Conservation (phyloP, 306 rosid species). For the Trifolium dubium region DNA sequence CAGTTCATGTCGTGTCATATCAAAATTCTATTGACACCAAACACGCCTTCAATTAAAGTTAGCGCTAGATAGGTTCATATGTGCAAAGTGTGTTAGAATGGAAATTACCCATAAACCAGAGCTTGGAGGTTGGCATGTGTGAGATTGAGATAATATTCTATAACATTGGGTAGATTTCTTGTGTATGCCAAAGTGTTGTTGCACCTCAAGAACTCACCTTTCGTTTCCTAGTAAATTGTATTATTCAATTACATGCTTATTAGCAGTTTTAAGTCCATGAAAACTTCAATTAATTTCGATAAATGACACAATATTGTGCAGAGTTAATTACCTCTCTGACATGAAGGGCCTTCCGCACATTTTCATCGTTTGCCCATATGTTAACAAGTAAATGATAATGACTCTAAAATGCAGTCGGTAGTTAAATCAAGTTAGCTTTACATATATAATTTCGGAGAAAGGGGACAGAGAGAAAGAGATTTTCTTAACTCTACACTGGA, state of each 20-base stretch:
- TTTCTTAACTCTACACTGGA: slow-evolving; percentile 42
- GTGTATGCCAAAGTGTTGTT: slow-evolving; percentile 46
- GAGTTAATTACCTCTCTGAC: slow-evolving; percentile 46
- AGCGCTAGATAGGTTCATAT: neutral
- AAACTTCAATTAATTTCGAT: slow-evolving; percentile 6
- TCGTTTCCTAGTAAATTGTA: slow-evolving; percentile 42
- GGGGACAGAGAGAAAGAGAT: neutral
- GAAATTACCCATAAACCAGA: slow-evolving; percentile 44
- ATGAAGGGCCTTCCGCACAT: slow-evolving; percentile 46
- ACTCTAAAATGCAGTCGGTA: slow-evolving; percentile 20
- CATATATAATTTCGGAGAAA: neutral
- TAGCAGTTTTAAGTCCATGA: neutral
- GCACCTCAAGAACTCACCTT: slow-evolving; percentile 46
- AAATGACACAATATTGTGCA: slow-evolving; percentile 9
- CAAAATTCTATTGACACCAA: neutral
- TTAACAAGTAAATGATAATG: slow-evolving; percentile 40
- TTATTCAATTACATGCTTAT: neutral
- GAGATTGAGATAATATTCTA: slow-evolving; percentile 41
- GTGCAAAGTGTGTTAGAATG: neutral
- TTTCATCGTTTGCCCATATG: slow-evolving; percentile 52
- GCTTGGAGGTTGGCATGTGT: slow-evolving; percentile 41
- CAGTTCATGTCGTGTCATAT: neutral
- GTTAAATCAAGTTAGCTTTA: slow-evolving; percentile 22
- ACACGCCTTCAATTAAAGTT: neutral
- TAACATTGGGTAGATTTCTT: accelerated